Evolutionary conservation across 495 filamentous ascomycete genomes (phyloP), one percentile per base, ranked within the genome.

Genomic region (Echria macrotheca): DNA sequence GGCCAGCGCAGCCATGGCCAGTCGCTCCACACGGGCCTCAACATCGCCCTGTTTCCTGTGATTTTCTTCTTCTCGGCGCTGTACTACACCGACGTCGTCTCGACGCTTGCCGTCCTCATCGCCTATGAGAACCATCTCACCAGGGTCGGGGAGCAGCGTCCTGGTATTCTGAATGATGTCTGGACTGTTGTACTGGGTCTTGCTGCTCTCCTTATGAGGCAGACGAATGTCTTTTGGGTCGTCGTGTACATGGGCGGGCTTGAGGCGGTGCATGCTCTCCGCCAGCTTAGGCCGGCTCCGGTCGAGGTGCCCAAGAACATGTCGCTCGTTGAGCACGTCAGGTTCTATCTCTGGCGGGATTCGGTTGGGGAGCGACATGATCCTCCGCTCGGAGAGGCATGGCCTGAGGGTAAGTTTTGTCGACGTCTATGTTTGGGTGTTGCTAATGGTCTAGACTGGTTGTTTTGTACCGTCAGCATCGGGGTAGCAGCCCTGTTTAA

Each of bases 141-240:
- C 1, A 67, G 74, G 3, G 48, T 72, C 1, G 55, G 53, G 4
- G 44, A 47, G 3, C 42, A 57, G 17, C 18, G 18, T 12, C 55
- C 63, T 0, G 57, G 63, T 0, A 23, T 69, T n/a, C 8, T 52
- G 15, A 71, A 58, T 23, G 68, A 65, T 39, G 4, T 72, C 1
- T 63, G 74, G 43, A 66, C 74, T 0, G 68, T 84, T 28, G n/a
- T 80, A 7, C 47, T 79, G 18, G 85, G 85, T 0, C 52, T 86
- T 10, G 49, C 73, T 2, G 77, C 87, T 24, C 69, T 98, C 28
- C 69, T 77, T 14, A 90, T 91, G 69, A 71, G 93, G 24, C 93
- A 98, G 67, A 98, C 93, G 9, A 98, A 98, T 59, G 85, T 97
- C 50, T 90, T 97, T 63, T 98, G 93, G 93, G 85, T 91, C 2